Conservation (phyloP, 2,329 filamentous ascomycete species). For the Fusarium marasasianum region DNA sequence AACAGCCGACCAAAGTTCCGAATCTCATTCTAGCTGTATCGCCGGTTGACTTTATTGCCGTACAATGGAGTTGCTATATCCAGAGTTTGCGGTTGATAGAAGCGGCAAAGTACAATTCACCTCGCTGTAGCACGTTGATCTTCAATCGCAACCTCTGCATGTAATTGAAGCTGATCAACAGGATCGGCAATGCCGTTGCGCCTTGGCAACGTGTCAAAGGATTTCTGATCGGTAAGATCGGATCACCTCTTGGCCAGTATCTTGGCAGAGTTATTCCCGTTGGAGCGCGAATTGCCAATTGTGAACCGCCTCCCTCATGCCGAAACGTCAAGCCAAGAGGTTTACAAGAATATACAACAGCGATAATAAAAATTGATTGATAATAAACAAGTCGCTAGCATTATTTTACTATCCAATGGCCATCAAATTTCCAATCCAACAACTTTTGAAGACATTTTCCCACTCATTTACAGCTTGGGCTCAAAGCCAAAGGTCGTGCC, state of each 20-base stretch:
- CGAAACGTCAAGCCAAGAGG: slow-evolving; percentile 4
- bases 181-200: slow-evolving; percentile 5
- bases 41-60: background rate
- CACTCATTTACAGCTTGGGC: slow-evolving; percentile 51
- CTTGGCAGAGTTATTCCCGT: slow-evolving; percentile 20
- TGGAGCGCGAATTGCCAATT: background rate
- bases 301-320: background rate
- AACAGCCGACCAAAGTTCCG: background rate
- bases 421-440: background rate
- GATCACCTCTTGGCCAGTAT: background rate
- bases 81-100: background rate
- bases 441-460: background rate
- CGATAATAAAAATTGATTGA: background rate
- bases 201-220: slow-evolving; percentile 6
- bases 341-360: background rate
- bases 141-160: background rate
- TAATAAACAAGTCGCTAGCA: slow-evolving; percentile 12
- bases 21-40: background rate
- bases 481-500: slow-evolving; percentile 63
- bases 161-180: background rate
- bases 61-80: background rate
- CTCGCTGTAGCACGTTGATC: background rate
- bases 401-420: background rate
- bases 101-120: background rate
- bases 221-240: slow-evolving; percentile 21